Conservation (phyloP, 2,329 filamentous ascomycete genomes). For the Aspergillus pseudoglaucus region DNA sequence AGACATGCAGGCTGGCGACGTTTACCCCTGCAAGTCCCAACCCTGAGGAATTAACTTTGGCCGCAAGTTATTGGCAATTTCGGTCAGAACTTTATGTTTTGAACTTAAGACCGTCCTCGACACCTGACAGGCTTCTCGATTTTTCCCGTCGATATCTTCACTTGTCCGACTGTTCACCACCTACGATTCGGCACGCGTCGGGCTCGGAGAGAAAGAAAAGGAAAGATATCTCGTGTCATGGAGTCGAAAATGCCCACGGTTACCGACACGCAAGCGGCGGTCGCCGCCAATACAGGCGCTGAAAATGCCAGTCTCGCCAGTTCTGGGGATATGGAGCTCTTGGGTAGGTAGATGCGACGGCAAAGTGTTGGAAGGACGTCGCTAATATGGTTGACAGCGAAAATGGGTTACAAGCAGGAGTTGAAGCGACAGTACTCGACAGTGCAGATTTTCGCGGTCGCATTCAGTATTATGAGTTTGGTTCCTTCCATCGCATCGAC, state of each 20-base stretch:
- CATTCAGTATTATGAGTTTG: slow-evolving; percentile 56
- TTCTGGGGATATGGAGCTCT: slow-evolving; percentile 17
- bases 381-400: slow-evolving; percentile 16
- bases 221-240: not conserved
- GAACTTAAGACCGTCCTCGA: not conserved
- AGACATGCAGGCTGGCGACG: not conserved
- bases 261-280: slow-evolving; percentile 1
- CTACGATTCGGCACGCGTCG: too few relatives aligned
- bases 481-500: slow-evolving; percentile 57
- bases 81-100: not conserved
- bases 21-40: not conserved
- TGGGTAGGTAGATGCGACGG: slow-evolving; percentile 12
- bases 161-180: not conserved
- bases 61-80: not conserved
- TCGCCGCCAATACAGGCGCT: slow-evolving; percentile 3
- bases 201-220: too few relatives aligned
- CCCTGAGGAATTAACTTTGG: not conserved
- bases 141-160: not conserved
- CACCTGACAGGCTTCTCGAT: too few relatives aligned
- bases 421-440: slow-evolving; percentile 56
- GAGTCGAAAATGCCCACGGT: not conserved
- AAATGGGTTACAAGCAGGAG: slow-evolving; percentile 53
- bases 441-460: slow-evolving; percentile 56
- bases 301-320: slow-evolving; percentile 13
- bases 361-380: not conserved